Conservation (phyloP, 1,284 basidiomycete genomes). For the Ceratobasidium sp. region DNA sequence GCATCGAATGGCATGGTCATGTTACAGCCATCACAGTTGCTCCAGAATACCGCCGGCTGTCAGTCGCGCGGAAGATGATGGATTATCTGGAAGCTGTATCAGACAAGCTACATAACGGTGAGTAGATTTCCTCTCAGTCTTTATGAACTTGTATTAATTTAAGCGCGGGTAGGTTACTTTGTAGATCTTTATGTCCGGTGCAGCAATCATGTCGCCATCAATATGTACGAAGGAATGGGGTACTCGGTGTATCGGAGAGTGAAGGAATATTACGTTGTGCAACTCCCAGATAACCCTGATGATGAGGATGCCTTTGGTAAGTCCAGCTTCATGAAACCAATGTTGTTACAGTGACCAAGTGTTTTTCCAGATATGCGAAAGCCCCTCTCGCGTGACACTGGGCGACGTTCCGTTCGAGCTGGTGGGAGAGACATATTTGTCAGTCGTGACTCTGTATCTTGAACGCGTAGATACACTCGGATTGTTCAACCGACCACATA, state of each 20-base stretch:
- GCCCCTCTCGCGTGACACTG: conserved; percentile 70
- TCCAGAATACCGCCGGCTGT: conserved; percentile 86
- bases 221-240: conserved; percentile 85
- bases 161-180: conserved; percentile 62
- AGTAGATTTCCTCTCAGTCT: neutral
- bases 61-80: conserved; percentile 84
- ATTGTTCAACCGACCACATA: neutral
- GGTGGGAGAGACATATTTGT: conserved; percentile 79
- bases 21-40: conserved; percentile 92
- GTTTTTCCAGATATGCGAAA: conserved; percentile 84
- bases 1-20: conserved; percentile 83
- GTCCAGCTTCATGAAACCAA: conserved; percentile 49
- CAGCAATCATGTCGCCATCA: conserved; percentile 71
- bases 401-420: conserved; percentile 67
- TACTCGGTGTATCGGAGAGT: conserved; percentile 89
- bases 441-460: conserved; percentile 56
- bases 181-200: conserved; percentile 88
- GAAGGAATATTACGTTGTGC: conserved; percentile 82
- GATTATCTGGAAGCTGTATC: conserved; percentile 80
- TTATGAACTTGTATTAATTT: neutral
- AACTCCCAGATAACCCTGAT: conserved; percentile 72
- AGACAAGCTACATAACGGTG: conserved; percentile 70
- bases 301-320: conserved; percentile 92
- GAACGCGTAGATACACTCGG: neutral
- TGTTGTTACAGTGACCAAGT: neutral